Evolutionary conservation across 768 basidiomycete genomes (phyloP).

Genomic region (Suillus luteus): DNA sequence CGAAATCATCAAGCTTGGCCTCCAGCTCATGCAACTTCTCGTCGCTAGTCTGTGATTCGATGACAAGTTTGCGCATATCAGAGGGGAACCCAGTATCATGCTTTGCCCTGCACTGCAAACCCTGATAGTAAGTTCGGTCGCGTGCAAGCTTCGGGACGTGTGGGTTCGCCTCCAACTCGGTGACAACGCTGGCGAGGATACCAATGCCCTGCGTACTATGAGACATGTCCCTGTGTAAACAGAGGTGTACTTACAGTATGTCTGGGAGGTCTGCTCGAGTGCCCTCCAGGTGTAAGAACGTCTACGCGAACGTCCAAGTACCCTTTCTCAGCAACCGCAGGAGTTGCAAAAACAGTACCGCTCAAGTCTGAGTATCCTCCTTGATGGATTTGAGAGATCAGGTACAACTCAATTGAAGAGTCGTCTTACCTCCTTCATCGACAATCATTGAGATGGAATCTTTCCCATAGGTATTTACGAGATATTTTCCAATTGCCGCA

Average conservation of each 20-base stretch:
- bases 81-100: conserved; percentile 39
- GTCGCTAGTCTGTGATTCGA: conserved; percentile 25
- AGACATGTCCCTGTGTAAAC: neutral
- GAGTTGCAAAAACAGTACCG: conserved; percentile 35
- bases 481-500: conserved; percentile 35
- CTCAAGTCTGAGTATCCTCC: conserved; percentile 31
- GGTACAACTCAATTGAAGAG: neutral
- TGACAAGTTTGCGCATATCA: conserved; percentile 21
- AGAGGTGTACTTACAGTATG: conserved; percentile 44
- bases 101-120: conserved; percentile 44
- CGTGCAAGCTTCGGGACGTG: conserved; percentile 33
- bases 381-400: conserved; percentile 14
- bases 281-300: conserved; percentile 51
- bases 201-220: conserved; percentile 43
- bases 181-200: conserved; percentile 50
- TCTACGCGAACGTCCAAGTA: conserved; percentile 44
- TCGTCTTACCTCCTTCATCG: conserved; percentile 54
- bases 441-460: conserved; percentile 54
- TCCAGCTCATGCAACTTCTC: conserved; percentile 21
- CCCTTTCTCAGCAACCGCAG: conserved; percentile 43
- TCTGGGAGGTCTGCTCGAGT: conserved; percentile 52
- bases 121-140: conserved; percentile 29
- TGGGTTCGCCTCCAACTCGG: conserved; percentile 49
- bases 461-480: conserved; percentile 49
- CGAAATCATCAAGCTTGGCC: conserved; percentile 23